A percentile compares a stretch with the other conserved stretches of the same genome.
Conservation (phyloP, 768 basidiomycete genomes). For the Galerina sulciceps region DNA sequence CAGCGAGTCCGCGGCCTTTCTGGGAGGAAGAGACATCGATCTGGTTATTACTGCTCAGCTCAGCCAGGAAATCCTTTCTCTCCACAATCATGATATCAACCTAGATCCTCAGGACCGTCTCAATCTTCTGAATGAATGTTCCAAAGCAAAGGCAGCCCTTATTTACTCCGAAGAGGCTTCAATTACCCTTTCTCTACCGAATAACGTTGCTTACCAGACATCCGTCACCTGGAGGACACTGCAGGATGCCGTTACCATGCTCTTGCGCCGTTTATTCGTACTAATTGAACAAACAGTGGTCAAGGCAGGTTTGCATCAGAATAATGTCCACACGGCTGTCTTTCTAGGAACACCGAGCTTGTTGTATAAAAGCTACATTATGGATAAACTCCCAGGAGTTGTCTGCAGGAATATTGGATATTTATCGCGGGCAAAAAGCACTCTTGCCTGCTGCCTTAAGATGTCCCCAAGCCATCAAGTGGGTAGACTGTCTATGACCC, state of each 20-base stretch:
- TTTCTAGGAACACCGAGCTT: not conserved
- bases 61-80: not conserved
- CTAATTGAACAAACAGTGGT: not conserved
- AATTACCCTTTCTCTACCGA: not conserved
- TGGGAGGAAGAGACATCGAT: conserved; percentile 4
- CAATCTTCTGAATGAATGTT: not conserved
- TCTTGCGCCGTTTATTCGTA: not conserved
- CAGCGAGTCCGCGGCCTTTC: not conserved
- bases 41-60: not conserved
- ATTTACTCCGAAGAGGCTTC: not conserved
- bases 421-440: not conserved
- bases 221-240: not conserved
- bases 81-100: not conserved
- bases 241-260: not conserved
- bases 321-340: not conserved
- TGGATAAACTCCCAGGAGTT: not conserved
- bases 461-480: too few species aligned
- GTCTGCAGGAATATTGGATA: not conserved
- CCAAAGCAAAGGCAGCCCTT: not conserved
- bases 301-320: not conserved
- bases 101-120: not conserved
- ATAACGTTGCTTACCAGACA: not conserved
- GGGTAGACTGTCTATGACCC: too few species aligned
- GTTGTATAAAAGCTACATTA: not conserved
- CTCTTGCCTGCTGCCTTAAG: not conserved